Percentiles rank a stretch among this genome's conserved stretches.
Evolutionary conservation across 2,329 filamentous ascomycete genomes (phyloP).

Genomic region (Stachybotrys echinatus): DNA sequence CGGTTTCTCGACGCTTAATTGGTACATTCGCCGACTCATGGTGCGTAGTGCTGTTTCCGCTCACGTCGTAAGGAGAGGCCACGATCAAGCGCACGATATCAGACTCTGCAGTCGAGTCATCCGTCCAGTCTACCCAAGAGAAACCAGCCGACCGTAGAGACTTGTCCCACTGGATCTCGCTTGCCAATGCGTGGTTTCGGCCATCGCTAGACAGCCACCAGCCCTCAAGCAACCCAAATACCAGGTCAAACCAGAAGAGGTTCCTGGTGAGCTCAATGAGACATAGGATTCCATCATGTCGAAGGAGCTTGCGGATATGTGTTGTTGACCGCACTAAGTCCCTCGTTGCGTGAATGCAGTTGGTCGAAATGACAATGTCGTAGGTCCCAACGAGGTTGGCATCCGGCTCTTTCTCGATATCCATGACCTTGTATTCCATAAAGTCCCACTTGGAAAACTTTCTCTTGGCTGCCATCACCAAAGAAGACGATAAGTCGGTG

Average conservation of each 20-base stretch:
- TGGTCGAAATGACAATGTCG: slow-evolving; percentile 27
- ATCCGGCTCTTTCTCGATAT: slow-evolving; percentile 20
- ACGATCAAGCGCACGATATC: slow-evolving; percentile 17
- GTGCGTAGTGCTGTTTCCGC: too few species aligned
- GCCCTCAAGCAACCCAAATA: slow-evolving; percentile 27
- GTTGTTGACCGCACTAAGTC: slow-evolving; percentile 12
- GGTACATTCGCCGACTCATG: neutral
- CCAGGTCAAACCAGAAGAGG: slow-evolving; percentile 21
- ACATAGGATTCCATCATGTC: slow-evolving; percentile 19
- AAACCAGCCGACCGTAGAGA: slow-evolving; percentile 14
- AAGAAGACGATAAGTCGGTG: slow-evolving; percentile 32
- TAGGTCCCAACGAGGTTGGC: slow-evolving; percentile 10
- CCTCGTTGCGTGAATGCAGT: slow-evolving; percentile 29
- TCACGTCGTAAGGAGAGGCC: too few species aligned
- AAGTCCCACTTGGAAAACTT: slow-evolving; percentile 11
- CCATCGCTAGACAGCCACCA: slow-evolving; percentile 28
- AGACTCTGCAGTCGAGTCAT: slow-evolving; percentile 15
- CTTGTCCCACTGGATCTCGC: slow-evolving; percentile 14
- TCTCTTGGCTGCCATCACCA: slow-evolving; percentile 20
- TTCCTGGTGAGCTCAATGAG: slow-evolving; percentile 23
- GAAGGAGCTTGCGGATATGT: slow-evolving; percentile 17
- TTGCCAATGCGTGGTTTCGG: slow-evolving; percentile 13
- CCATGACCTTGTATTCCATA: slow-evolving; percentile 9
- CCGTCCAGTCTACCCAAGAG: slow-evolving; percentile 17
- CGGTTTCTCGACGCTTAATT: neutral